Base-by-base conservation (phyloP, 441 rosid species). In the Brassica hybrid region DNA sequence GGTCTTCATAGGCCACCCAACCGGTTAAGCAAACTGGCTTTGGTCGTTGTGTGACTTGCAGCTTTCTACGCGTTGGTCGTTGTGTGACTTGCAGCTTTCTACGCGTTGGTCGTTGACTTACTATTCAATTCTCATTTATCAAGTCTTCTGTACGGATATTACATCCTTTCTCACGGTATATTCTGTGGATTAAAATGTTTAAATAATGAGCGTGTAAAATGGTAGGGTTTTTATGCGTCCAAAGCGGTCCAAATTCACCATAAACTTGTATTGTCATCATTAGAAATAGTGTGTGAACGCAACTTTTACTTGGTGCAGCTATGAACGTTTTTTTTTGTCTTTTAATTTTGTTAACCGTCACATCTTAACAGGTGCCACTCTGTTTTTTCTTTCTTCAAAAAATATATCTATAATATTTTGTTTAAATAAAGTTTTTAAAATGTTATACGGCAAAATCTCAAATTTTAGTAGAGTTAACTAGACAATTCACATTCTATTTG, bases 121-220 rank as follows among this genome's bases (percentile, higher is more conserved):
- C 19, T 14, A 14, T n/a, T 59, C 48, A 4, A 18, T 59, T 67
- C 65, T 12, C 25, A 56, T 74, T 13, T 13, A 18, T 61, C 11
- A 60, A 50, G 75, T 63, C 25, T 63, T 64, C 17, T 56, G 66
- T 76, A 70, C 71, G 66, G 60, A 63, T 65, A 13, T 61, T 17
- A 10, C 52, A 59, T 27, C 59, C 7, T 36, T 72, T 72, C 50
- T 41, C 67, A 34, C 38, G 67, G 67, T 56, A 60, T 4, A 41
- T 58, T 58, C 11, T 16, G 9, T 65, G 17, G 48, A 38, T n/a
- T 3, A 1, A 18, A 50, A 13, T n/a, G 41, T 7, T 64, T 4
- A 7, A 9, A 3, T 11, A 19, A 27, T 1, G 36, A 59, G n/a
- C 48, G 38, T 75, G 61, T 67, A 12, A 18, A 36, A 2, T 17